These are phyloP conservation scores for Ambrosia hybrid DNA, from an alignment of 140 eudicot genomes.

Conservation along the genomic window DNA sequence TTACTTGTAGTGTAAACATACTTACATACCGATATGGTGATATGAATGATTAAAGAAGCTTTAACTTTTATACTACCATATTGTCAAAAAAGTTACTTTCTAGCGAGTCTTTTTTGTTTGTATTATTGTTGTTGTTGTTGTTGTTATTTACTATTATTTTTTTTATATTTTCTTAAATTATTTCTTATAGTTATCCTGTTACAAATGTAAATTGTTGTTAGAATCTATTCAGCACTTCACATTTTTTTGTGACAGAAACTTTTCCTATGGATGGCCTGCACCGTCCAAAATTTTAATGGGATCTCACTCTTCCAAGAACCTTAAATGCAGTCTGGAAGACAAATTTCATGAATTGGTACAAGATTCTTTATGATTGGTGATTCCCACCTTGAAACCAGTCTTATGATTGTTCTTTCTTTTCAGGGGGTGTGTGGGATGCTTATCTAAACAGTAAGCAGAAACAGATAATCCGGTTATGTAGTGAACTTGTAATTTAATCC, in stretches of 20 bases:
- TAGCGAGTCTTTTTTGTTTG: not conserved
- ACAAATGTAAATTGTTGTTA: conserved; percentile 1
- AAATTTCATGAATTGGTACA: conserved; percentile 53
- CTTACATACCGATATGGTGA: not conserved
- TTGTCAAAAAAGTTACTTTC: conserved; percentile 13
- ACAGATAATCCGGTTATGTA: too few relatives aligned
- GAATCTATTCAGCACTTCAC: not conserved
- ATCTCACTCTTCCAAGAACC: conserved; percentile 36
- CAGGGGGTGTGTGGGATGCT: too few relatives aligned
- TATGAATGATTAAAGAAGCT: conserved; percentile 19
- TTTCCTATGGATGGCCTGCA: conserved; percentile 41
- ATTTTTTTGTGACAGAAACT: conserved; percentile 40
- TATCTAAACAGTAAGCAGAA: too few relatives aligned
- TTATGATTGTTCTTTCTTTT: not conserved
- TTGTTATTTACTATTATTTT: not conserved
- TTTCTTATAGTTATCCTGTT: conserved; percentile 12
- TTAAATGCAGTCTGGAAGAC: conserved; percentile 37
- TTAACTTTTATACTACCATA: conserved; percentile 9
- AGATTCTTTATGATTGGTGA: conserved; percentile 17
- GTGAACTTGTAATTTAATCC: too few relatives aligned
- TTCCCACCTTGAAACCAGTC: conserved; percentile 23
- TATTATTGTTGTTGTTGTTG: not conserved
- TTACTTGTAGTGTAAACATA: conserved; percentile 16
- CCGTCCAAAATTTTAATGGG: conserved; percentile 41
- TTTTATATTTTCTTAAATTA: not conserved